Conservation (phyloP, 2,329 filamentous ascomycete species). For the Amylocarpus encephaloides region DNA sequence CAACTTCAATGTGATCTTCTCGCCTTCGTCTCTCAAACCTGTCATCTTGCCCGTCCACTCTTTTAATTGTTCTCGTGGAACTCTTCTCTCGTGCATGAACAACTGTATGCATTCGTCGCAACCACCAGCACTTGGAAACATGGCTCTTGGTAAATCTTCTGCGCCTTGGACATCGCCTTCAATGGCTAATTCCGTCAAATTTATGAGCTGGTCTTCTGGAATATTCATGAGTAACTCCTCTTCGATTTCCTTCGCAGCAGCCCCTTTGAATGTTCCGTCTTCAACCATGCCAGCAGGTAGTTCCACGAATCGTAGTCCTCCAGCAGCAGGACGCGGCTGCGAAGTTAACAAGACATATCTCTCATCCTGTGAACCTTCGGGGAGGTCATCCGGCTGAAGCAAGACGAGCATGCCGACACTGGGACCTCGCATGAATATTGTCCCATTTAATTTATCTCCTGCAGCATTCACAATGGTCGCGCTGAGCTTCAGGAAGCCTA, state of each 20-base stretch:
- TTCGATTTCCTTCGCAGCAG: slow-evolving; percentile 53
- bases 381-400: slow-evolving; percentile 40
- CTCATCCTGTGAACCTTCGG: slow-evolving; percentile 35
- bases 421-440: slow-evolving; percentile 52
- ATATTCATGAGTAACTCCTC: slow-evolving; percentile 55
- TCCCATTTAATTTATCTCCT: slow-evolving; percentile 46
- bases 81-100: slow-evolving; percentile 48
- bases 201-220: slow-evolving; percentile 41
- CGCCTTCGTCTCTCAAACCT: slow-evolving; percentile 50
- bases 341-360: slow-evolving; percentile 53
- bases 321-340: slow-evolving; percentile 51
- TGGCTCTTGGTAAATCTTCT: slow-evolving; percentile 37
- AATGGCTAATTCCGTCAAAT: slow-evolving; percentile 50
- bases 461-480: slow-evolving; percentile 42
- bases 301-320: slow-evolving; percentile 49
- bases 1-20: slow-evolving; percentile 56
- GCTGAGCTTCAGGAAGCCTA: slow-evolving; percentile 53
- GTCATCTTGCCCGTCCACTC: slow-evolving; percentile 54
- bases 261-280: slow-evolving; percentile 48
- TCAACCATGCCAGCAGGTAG: slow-evolving; percentile 56
- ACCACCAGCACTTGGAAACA: slow-evolving; percentile 53
- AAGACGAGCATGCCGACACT: slow-evolving; percentile 51
- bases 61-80: slow-evolving; percentile 43
- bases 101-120: slow-evolving; percentile 56
- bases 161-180: slow-evolving; percentile 31